These are phyloP conservation scores for Fusarium sp. DNA, from an alignment of 2,329 filamentous ascomycete genomes.

Conservation along the genomic window DNA sequence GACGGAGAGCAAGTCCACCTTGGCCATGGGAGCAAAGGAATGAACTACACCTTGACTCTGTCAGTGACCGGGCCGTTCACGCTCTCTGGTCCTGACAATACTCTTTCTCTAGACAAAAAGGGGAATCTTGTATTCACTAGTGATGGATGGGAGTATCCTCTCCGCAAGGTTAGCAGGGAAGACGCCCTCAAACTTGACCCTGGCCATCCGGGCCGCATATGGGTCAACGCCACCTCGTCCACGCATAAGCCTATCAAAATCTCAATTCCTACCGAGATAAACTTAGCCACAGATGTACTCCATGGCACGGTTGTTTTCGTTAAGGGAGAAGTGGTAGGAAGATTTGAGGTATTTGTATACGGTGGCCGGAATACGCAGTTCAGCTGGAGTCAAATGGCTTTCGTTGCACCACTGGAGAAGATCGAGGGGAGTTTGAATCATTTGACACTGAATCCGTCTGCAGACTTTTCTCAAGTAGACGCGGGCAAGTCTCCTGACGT, in stretches of 20 bases:
- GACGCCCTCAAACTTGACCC: slow-evolving; percentile 6
- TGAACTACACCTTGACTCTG: slow-evolving; percentile 13
- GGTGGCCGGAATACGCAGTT: slow-evolving; percentile 18
- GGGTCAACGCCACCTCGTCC: slow-evolving; percentile 12
- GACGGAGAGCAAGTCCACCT: background rate
- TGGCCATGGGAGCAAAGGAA: slow-evolving; percentile 6
- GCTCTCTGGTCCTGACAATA: background rate
- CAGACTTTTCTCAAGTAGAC: background rate
- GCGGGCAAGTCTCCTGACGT: background rate
- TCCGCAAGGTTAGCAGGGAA: background rate
- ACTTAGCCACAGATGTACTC: background rate
- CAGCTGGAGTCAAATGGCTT: slow-evolving; percentile 28
- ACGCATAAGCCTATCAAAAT: slow-evolving; percentile 8
- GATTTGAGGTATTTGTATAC: slow-evolving; percentile 22
- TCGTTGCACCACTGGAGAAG: slow-evolving; percentile 7
- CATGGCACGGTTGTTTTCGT: slow-evolving; percentile 2
- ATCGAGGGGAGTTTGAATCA: background rate
- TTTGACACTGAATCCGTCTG: background rate
- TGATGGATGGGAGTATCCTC: slow-evolving; percentile 19
- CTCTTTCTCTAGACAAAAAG: rapidly evolving
- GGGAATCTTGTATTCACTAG: background rate
- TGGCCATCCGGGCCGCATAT: slow-evolving; percentile 16
- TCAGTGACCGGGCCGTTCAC: background rate
- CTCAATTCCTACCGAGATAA: background rate
- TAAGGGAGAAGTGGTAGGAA: background rate